These are phyloP conservation scores for Corchorus olitorius DNA, from an alignment of 345 rosid species.

Conservation along the genomic window DNA sequence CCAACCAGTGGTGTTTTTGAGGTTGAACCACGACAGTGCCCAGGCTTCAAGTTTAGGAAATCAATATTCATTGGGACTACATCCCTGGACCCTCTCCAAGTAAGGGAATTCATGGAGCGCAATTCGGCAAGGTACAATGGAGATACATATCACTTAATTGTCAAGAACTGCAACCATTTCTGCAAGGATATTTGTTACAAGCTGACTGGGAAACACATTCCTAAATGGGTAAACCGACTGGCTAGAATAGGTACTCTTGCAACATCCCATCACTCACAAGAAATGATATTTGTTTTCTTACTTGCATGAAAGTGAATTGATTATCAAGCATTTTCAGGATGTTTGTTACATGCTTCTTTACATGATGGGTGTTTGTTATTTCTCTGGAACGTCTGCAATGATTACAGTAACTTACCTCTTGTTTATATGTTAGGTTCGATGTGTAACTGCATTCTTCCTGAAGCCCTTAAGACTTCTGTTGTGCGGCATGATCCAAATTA, in stretches of 20 bases:
- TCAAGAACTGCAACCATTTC: constrained; percentile 94
- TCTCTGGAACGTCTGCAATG: constrained; percentile 23
- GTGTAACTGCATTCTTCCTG: constrained; percentile 92
- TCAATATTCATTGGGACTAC: constrained; percentile 90
- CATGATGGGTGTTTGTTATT: constrained; percentile 15
- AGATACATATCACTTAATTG: constrained; percentile 84
- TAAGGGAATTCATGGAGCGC: constrained; percentile 86
- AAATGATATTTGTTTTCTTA: background rate
- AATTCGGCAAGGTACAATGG: constrained; percentile 79
- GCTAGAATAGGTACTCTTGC: constrained; percentile 70
- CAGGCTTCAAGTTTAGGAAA: constrained; percentile 94
- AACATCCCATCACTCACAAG: background rate
- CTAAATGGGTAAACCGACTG: constrained; percentile 95
- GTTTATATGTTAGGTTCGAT: constrained; percentile 59
- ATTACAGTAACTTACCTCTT: constrained; percentile 20
- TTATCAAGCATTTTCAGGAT: background rate
- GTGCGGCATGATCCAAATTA: constrained; percentile 61
- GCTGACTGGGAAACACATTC: constrained; percentile 73
- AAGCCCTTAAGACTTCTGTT: constrained; percentile 67
- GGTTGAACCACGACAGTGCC: constrained; percentile 91
- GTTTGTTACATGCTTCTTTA: constrained; percentile 11
- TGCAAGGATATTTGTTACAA: constrained; percentile 73
- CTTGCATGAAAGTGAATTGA: background rate
- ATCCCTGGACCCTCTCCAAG: constrained; percentile 70
- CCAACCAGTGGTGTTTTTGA: constrained; percentile 91